These are phyloP conservation scores for Hypoxylon sp. DNA, from an alignment of 2,329 filamentous ascomycete genomes.

Conservation along the genomic window DNA sequence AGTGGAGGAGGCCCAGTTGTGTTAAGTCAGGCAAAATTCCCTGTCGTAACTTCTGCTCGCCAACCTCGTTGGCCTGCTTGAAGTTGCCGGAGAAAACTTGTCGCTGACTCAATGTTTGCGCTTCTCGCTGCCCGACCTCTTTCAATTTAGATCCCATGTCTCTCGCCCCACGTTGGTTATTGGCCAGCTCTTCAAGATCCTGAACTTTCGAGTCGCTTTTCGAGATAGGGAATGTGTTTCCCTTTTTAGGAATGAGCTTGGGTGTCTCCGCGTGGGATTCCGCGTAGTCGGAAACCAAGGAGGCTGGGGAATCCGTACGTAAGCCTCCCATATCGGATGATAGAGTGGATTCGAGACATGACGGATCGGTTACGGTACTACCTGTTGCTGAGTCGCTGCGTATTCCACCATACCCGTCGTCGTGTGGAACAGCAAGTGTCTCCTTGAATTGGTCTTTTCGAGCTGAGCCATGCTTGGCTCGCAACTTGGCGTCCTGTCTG, in stretches of 20 bases:
- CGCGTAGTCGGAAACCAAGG: not conserved
- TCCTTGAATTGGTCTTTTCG: not conserved
- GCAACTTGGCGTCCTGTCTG: not conserved
- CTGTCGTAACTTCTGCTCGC: not conserved
- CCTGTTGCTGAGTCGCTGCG: not conserved
- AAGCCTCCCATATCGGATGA: not conserved
- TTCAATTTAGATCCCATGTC: not conserved
- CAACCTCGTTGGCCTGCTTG: not conserved
- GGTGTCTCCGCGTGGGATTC: not conserved
- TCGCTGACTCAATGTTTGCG: not conserved
- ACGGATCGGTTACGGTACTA: not conserved
- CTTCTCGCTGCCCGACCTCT: not conserved
- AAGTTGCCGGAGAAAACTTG: not conserved
- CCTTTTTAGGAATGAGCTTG: not conserved
- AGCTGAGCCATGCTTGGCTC: not conserved
- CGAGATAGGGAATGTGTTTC: slow-evolving; percentile 18
- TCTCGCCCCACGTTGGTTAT: not conserved
- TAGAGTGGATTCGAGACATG: not conserved
- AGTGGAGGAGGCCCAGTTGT: not conserved
- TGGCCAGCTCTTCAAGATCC: not conserved
- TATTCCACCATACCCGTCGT: not conserved
- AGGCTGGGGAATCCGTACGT: not conserved
- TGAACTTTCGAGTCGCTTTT: not conserved
- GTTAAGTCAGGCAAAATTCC: not conserved
- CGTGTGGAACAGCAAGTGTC: not conserved